Evolutionary conservation across 225 moss, liverwort and hornwort species (phyloP).

Genomic region (Anthoceros angustus): DNA sequence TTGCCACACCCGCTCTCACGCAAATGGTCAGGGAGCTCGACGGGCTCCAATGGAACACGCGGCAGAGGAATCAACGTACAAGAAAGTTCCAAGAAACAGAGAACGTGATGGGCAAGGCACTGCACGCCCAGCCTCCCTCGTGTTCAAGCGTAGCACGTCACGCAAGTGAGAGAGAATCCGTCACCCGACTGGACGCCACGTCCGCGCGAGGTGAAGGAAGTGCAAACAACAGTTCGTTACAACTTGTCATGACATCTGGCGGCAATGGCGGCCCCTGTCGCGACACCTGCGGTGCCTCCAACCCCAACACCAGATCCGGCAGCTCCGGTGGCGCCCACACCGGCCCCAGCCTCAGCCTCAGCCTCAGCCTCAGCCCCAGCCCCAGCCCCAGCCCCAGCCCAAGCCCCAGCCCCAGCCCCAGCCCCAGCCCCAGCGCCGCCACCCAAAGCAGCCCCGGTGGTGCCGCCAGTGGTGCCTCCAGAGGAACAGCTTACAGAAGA

Average conservation of each 20-base stretch:
- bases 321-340: too few relatives aligned
- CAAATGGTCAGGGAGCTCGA: too few relatives aligned
- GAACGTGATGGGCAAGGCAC: neutral
- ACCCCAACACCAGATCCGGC: too few relatives aligned
- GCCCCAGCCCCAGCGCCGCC: neutral
- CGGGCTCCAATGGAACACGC: neutral
- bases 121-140: neutral
- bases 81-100: neutral
- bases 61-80: neutral
- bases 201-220: neutral
- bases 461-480: neutral
- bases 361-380: too few relatives aligned
- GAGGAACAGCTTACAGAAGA: conserved; percentile 48
- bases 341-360: too few relatives aligned
- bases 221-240: neutral
- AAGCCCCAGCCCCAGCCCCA: too few relatives aligned
- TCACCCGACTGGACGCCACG: neutral
- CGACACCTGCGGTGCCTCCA: too few relatives aligned
- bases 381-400: too few relatives aligned
- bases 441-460: neutral
- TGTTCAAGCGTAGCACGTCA: neutral
- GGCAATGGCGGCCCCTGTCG: too few relatives aligned
- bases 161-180: neutral
- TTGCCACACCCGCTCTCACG: too few relatives aligned
- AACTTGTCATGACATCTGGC: neutral